Base-by-base conservation (phyloP, 208 protist species). In the Jaenimonas drosophilae region DNA sequence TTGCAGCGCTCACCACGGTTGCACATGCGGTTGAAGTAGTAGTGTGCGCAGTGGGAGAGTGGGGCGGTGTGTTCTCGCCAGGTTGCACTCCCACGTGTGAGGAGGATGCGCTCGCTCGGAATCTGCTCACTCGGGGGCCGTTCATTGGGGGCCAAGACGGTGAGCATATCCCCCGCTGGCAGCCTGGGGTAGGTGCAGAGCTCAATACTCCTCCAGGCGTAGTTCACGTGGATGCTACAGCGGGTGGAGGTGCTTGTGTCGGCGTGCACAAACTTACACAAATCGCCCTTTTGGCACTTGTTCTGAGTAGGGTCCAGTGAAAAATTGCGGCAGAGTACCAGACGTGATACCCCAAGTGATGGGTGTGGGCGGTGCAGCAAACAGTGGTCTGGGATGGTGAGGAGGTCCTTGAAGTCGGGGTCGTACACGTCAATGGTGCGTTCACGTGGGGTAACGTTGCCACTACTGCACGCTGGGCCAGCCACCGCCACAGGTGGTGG, bases 1-100 rank as follows among this genome's bases (percentile, higher is more conserved):
- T 75, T 71, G 53, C 83, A 83, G 39, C 60, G 49, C 61, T 76
- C 72, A 20, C 74, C 78, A n/a, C 68, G 70, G 49, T 82, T 74
- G 73, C 83, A 92, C 49, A 88, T 76, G 31, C 73, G 68, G 52
- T 92, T 85, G 61, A 83, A 86, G 63, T 82, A 88, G 58, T 86
- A 92, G 34, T 92, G 78, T 14, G 83, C 72, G 57, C 83, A 92
- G 66, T 86, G 83, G 17, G 72, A 77, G 34, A 83, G 66, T 9
- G 70, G 65, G 14, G 53, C 38, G 5, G 30, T 19, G 55, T 76
- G 57, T 46, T 73, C 56, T 7, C 34, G 54, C 59, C 54, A 66
- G 36, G 46, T 37, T n/a, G 55, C 24, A 42, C 59, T 74, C 28
- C 70, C 81, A 6, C 62, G 70, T 17, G 81, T 91, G 3, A 78